phyloP scores from a whole-genome alignment of 2,329 filamentous ascomycete genomes.

The Alternaria angustiovoidea region DNA sequence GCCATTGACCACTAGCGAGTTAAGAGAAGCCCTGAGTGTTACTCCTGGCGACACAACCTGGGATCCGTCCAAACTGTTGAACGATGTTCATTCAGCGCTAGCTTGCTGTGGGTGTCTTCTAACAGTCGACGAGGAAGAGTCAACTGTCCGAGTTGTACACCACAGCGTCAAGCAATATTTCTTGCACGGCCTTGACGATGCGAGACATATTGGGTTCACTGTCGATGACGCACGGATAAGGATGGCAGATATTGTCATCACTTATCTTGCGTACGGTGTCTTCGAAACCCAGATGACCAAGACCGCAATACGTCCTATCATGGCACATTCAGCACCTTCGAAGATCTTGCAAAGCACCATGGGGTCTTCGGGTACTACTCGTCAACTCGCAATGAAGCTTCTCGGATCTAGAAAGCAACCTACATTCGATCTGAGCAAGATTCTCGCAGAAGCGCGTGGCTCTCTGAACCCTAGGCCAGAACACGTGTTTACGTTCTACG shows the following conservation, averaged over 20 bases:
- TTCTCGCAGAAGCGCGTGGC: conserved; percentile 12
- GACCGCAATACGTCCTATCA: conserved; percentile 2
- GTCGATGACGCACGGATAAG: conserved; percentile 10
- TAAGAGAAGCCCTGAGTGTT: conserved; percentile 54
- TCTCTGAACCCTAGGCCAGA: not conserved
- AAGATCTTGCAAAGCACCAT: conserved; percentile 16
- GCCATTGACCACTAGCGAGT: conserved; percentile 45
- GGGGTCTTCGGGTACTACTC: conserved; percentile 3
- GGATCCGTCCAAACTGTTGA: conserved; percentile 23
- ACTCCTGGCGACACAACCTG: conserved; percentile 37
- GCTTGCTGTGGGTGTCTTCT: conserved; percentile 36
- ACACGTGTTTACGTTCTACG: conserved; percentile 15
- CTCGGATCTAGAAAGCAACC: conserved; percentile 18
- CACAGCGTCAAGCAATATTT: conserved; percentile 33
- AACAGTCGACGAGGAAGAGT: conserved; percentile 34
- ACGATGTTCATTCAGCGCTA: conserved; percentile 26
- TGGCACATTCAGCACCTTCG: conserved; percentile 15
- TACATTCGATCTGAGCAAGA: conserved; percentile 21
- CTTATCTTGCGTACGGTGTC: conserved; percentile 32
- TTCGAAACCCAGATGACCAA: conserved; percentile 28
- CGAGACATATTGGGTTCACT: not conserved
- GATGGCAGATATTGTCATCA: conserved; percentile 29
- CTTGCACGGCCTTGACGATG: conserved; percentile 1
- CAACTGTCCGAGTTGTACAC: conserved; percentile 29
- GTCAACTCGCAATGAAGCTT: conserved; percentile 18